Percentiles rank a stretch among this genome's conserved stretches.
These are phyloP conservation scores for Pyrenochaeta sp. DNA, from an alignment of 2,329 filamentous ascomycete species.

Conservation along the genomic window DNA sequence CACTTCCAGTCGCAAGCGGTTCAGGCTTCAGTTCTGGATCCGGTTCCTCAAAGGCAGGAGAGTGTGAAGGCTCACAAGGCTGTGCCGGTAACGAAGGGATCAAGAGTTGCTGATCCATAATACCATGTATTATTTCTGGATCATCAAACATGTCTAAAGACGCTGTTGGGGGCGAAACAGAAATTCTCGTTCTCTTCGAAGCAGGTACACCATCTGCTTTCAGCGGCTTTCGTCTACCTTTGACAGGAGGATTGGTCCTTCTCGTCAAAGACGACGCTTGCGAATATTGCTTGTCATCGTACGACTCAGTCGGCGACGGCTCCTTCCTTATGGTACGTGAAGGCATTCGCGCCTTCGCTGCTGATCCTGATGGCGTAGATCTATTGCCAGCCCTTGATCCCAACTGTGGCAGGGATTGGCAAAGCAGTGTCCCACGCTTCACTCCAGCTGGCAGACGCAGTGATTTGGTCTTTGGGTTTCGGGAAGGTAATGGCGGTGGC, in stretches of 20 bases:
- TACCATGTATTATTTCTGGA: conserved; percentile 34
- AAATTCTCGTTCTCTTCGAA: conserved; percentile 7
- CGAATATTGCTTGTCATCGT: background rate
- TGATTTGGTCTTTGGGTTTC: conserved; percentile 41
- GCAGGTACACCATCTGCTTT: background rate
- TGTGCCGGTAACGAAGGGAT: conserved; percentile 20
- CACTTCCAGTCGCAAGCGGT: conserved; percentile 1
- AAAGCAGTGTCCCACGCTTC: conserved; percentile 54
- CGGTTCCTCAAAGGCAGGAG: conserved; percentile 2
- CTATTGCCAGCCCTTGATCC: conserved; percentile 8
- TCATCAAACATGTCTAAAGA: conserved; percentile 29
- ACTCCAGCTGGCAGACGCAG: conserved; percentile 50
- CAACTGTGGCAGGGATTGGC: conserved; percentile 46
- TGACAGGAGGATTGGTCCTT: background rate
- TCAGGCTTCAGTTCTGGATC: too few relatives aligned
- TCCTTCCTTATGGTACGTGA: conserved; percentile 9
- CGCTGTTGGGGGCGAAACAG: conserved; percentile 10
- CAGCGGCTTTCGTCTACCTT: conserved; percentile 13
- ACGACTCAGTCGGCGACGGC: conserved; percentile 6
- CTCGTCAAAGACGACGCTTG: background rate
- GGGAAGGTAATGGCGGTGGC: conserved; percentile 24
- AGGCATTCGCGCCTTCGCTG: conserved; percentile 1
- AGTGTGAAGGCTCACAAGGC: conserved; percentile 3
- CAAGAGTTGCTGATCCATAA: conserved; percentile 41
- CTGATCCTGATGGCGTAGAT: background rate